phyloP scores from a whole-genome alignment of 306 rosid species.

The Trifolium pratense region DNA sequence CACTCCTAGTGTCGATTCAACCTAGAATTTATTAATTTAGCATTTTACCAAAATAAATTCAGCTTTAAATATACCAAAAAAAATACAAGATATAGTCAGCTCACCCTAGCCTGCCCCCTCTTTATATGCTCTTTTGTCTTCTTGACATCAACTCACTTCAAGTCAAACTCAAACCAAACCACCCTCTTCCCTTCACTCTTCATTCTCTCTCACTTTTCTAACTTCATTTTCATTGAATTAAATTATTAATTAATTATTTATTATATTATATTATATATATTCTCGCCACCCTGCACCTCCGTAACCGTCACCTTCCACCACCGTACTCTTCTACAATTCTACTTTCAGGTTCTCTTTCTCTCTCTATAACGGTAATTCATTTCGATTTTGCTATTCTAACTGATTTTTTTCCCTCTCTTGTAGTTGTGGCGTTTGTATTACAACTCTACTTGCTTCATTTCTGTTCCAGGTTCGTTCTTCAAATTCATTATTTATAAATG shows the following conservation, averaged over 20 bases:
- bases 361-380: neutral
- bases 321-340: neutral
- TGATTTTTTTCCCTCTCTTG: neutral
- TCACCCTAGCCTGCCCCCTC: no score
- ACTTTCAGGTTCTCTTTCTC: conserved; percentile 1
- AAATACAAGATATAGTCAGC: no score
- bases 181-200: no score
- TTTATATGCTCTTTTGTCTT: no score
- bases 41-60: no score
- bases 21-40: no score
- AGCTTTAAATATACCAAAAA: no score
- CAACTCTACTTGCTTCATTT: neutral
- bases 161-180: no score
- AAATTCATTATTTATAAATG: neutral
- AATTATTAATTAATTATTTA: no score
- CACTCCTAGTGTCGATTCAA: no score
- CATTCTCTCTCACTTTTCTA: neutral
- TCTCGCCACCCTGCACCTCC: neutral
- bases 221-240: neutral
- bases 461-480: neutral
- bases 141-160: no score
- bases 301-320: neutral
- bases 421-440: neutral
- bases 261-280: neutral
- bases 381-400: neutral